A percentile compares a stretch with the other conserved stretches of the same genome.
phyloP scores from a whole-genome alignment of 1,139 yeast species.

The Suhomyces taliae region DNA sequence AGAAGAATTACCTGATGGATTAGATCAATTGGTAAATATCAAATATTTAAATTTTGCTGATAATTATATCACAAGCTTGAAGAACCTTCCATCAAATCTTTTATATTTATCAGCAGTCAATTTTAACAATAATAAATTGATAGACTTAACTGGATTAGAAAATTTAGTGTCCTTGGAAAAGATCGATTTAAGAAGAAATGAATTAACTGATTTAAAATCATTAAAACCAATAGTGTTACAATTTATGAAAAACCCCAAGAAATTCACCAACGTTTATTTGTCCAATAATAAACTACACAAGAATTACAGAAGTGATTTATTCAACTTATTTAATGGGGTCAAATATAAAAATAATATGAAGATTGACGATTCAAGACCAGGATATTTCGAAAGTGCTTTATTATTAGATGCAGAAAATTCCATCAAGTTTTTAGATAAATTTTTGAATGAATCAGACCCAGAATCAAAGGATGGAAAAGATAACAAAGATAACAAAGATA shows the following conservation, averaged over 20 bases:
- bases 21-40: slow-evolving; percentile 47
- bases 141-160: slow-evolving; percentile 50
- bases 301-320: slow-evolving; percentile 53
- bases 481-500: background rate
- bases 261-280: slow-evolving; percentile 37
- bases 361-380: slow-evolving; percentile 65
- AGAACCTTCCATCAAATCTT: slow-evolving; percentile 41
- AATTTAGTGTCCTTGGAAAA: slow-evolving; percentile 47
- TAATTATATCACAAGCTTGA: slow-evolving; percentile 46
- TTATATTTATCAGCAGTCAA: slow-evolving; percentile 50
- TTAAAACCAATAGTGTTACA: slow-evolving; percentile 40
- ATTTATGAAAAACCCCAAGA: slow-evolving; percentile 32
- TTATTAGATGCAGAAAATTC: slow-evolving; percentile 53
- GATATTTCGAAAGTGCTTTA: slow-evolving; percentile 60
- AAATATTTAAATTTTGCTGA: slow-evolving; percentile 59
- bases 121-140: slow-evolving; percentile 53
- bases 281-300: slow-evolving; percentile 49
- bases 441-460: slow-evolving; percentile 21
- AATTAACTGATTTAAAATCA: slow-evolving; percentile 29
- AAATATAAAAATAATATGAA: slow-evolving; percentile 47
- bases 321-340: slow-evolving; percentile 55
- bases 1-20: slow-evolving; percentile 52
- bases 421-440: slow-evolving; percentile 42
- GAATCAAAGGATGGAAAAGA: background rate
- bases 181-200: slow-evolving; percentile 58